A percentile compares a stretch with the other conserved stretches of the same genome.
Evolutionary conservation across 83 land plant species (phyloP).

Genomic region (Picea abies): DNA sequence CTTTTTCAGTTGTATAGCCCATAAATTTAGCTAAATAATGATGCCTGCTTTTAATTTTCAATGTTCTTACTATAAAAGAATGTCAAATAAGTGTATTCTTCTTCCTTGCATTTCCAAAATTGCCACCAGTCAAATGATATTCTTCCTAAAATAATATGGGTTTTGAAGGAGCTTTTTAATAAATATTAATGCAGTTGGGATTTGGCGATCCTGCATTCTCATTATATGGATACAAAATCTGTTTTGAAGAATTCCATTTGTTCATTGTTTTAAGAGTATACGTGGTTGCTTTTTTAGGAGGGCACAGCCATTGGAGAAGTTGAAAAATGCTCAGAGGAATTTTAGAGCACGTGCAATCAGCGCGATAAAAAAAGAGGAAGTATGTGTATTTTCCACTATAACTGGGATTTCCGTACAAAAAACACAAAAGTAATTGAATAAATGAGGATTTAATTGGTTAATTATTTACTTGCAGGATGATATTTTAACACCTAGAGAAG

Average conservation of each 20-base stretch:
- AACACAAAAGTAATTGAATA: no score
- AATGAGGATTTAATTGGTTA: neutral
- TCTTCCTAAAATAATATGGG: neutral
- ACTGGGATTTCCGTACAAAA: neutral
- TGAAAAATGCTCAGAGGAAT: constrained; percentile 44
- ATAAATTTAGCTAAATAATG: no score
- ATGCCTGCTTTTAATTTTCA: no score
- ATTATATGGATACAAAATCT: no score
- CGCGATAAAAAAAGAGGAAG: constrained; percentile 25
- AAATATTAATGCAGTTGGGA: neutral
- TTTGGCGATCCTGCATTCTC: no score
- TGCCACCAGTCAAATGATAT: neutral
- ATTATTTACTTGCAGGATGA: constrained; percentile 32
- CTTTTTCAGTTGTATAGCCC: no score
- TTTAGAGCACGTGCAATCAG: constrained; percentile 47
- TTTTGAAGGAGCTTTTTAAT: neutral
- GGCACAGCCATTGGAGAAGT: constrained; percentile 67
- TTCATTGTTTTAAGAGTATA: neutral
- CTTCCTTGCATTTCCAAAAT: no score
- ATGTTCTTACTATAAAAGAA: no score
- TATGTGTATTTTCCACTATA: neutral
- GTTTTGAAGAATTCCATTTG: neutral
- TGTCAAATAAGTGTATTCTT: no score
- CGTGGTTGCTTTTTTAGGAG: constrained; percentile 27
- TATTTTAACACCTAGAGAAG: constrained; percentile 11